Percentiles rank a stretch among this genome's conserved stretches.
Conservation (phyloP, 371 early-diverging fungal species). For the Chytridium lagenaria region DNA sequence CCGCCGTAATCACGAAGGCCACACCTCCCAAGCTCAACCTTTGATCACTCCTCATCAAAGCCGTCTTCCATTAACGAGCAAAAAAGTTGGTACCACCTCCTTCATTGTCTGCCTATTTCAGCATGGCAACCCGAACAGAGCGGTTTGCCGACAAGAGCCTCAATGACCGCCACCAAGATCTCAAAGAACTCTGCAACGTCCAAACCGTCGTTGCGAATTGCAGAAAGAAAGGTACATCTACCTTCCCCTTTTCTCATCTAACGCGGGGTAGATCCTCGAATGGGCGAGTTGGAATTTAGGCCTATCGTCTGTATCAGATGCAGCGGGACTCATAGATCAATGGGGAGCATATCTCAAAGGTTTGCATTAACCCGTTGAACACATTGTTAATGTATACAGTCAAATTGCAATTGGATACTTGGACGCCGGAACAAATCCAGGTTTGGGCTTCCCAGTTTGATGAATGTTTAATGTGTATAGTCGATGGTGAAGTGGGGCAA, state of each 20-base stretch:
- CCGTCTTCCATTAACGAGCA: too few relatives aligned
- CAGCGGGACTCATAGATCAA: conserved; percentile 87
- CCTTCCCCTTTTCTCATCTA: too few relatives aligned
- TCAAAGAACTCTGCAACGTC: conserved; percentile 73
- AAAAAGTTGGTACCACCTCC: too few relatives aligned
- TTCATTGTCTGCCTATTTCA: too few relatives aligned
- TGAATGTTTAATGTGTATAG: conserved; percentile 13
- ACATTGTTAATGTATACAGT: conserved; percentile 53
- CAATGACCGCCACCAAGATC: conserved; percentile 73
- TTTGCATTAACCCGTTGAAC: neutral
- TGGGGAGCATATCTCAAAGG: conserved; percentile 95
- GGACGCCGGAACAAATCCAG: conserved; percentile 92
- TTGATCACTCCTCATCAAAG: too few relatives aligned
- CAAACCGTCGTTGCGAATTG: conserved; percentile 85
- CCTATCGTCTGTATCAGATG: conserved; percentile 94
- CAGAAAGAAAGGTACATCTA: conserved; percentile 70
- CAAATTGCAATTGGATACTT: conserved; percentile 89
- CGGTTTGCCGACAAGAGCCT: conserved; percentile 75
- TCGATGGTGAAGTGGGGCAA: conserved; percentile 88
- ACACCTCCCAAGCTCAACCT: too few relatives aligned
- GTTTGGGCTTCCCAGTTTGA: conserved; percentile 45
- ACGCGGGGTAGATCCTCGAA: conserved; percentile 80
- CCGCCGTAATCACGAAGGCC: too few relatives aligned
- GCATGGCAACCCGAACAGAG: conserved; percentile 76
- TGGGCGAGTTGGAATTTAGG: conserved; percentile 94